Evolutionary conservation across 768 basidiomycete species (phyloP).

Genomic region (Tulasnella sp.): DNA sequence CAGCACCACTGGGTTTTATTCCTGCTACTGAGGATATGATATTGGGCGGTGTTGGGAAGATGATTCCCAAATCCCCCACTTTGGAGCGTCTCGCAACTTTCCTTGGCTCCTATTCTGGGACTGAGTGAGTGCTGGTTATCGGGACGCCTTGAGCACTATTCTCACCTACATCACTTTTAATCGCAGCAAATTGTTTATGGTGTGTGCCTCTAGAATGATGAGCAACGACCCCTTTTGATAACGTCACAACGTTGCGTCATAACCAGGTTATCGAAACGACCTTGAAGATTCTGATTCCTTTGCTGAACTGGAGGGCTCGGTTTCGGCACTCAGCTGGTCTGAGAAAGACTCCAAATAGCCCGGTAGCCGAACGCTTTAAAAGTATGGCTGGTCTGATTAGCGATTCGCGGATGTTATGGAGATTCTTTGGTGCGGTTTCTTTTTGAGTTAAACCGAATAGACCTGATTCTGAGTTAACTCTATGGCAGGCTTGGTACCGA

Average conservation of each 20-base stretch:
- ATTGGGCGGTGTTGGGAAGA: conserved; percentile 48
- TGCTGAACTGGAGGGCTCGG: conserved; percentile 63
- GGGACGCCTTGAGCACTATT: neutral
- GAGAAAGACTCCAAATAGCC: conserved; percentile 38
- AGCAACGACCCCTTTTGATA: neutral
- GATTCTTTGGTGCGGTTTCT: conserved; percentile 67
- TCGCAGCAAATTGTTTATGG: conserved; percentile 13
- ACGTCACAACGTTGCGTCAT: neutral
- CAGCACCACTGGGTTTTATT: conserved; percentile 10
- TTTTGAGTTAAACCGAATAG: neutral
- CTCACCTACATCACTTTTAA: neutral
- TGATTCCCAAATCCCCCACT: conserved; percentile 56
- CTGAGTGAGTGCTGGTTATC: conserved; percentile 58
- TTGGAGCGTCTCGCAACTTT: conserved; percentile 72
- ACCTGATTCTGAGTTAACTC: neutral
- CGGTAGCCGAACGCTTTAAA: conserved; percentile 45
- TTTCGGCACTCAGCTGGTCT: conserved; percentile 64
- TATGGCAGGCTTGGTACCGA: conserved; percentile 27
- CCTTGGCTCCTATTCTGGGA: conserved; percentile 79
- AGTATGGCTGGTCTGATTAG: conserved; percentile 57
- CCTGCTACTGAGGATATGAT: conserved; percentile 53
- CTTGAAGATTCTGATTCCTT: conserved; percentile 63
- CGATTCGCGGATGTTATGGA: conserved; percentile 69
- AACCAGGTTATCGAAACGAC: conserved; percentile 67
- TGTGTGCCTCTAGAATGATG: neutral